Evolutionary conservation across 352 stramenopile genomes (phyloP).

Genomic region (Phytopythium mirpurense): DNA sequence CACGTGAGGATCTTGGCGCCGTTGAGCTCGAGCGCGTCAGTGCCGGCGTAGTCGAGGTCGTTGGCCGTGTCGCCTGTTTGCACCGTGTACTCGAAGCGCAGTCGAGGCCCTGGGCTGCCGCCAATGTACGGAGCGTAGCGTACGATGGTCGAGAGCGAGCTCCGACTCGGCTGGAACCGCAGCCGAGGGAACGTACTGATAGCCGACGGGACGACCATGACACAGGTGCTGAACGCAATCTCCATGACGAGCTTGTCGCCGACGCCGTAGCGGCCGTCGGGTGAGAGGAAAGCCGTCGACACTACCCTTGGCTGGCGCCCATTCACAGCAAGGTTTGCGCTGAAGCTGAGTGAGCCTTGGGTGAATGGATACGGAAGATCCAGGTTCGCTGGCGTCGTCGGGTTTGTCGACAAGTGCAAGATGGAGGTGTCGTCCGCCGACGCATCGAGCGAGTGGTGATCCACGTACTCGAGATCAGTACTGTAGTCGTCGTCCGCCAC

Average conservation of each 20-base stretch:
- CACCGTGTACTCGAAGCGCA: slow-evolving; percentile 76
- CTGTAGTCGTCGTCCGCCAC: slow-evolving; percentile 71
- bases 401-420: slow-evolving; percentile 55
- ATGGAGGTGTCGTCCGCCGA: slow-evolving; percentile 42
- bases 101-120: slow-evolving; percentile 32
- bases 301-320: slow-evolving; percentile 59
- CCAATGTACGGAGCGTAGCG: slow-evolving; percentile 56
- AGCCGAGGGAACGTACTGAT: slow-evolving; percentile 30
- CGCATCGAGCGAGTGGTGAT: slow-evolving; percentile 75
- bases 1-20: slow-evolving; percentile 70
- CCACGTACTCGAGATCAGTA: slow-evolving; percentile 73
- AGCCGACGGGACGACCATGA: slow-evolving; percentile 31
- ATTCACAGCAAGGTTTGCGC: slow-evolving; percentile 64
- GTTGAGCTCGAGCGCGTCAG: slow-evolving; percentile 53
- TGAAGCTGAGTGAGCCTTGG: slow-evolving; percentile 61
- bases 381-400: slow-evolving; percentile 59
- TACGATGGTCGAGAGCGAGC: slow-evolving; percentile 37
- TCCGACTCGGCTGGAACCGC: slow-evolving; percentile 47
- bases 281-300: slow-evolving; percentile 42
- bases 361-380: slow-evolving; percentile 65
- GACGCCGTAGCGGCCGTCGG: slow-evolving; percentile 56
- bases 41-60: slow-evolving; percentile 63
- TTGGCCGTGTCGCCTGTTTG: slow-evolving; percentile 60
- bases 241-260: slow-evolving; percentile 56
- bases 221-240: slow-evolving; percentile 61